Percentiles rank a stretch among this genome's conserved stretches.
These are phyloP conservation scores for Zizania palustris DNA, from an alignment of 202 grass and related monocot species.

Conservation along the genomic window DNA sequence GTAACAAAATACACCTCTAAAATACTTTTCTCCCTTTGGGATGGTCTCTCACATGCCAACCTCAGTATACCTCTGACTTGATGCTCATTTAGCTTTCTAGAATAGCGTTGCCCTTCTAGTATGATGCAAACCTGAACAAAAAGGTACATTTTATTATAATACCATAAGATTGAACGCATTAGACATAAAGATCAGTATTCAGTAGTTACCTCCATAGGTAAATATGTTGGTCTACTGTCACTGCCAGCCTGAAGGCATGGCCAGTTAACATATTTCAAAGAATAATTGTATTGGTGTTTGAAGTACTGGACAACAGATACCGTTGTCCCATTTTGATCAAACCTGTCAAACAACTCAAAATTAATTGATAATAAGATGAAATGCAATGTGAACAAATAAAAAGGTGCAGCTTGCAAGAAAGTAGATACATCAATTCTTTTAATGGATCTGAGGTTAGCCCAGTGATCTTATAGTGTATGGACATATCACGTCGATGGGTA, in stretches of 20 bases:
- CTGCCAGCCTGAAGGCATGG: slow-evolving; percentile 77
- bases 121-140: slow-evolving; percentile 67
- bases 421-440: slow-evolving; percentile 53
- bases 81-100: slow-evolving; percentile 56
- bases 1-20: slow-evolving; percentile 36
- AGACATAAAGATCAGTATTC: not conserved
- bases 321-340: slow-evolving; percentile 55
- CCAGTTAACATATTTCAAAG: slow-evolving; percentile 51
- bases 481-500: slow-evolving; percentile 45
- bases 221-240: slow-evolving; percentile 52
- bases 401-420: not conserved
- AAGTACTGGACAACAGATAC: slow-evolving; percentile 74
- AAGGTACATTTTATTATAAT: not conserved
- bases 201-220: slow-evolving; percentile 73
- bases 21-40: slow-evolving; percentile 51
- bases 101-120: slow-evolving; percentile 57
- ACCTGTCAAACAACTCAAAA: slow-evolving; percentile 45
- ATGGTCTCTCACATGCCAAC: slow-evolving; percentile 59
- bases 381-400: slow-evolving; percentile 1
- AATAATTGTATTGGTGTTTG: slow-evolving; percentile 47
- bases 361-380: not conserved
- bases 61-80: slow-evolving; percentile 63
- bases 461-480: slow-evolving; percentile 62
- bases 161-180: not conserved
- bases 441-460: slow-evolving; percentile 53